Evolutionary conservation across 768 basidiomycete genomes (phyloP).

Genomic region (Tephrocybe rancida): DNA sequence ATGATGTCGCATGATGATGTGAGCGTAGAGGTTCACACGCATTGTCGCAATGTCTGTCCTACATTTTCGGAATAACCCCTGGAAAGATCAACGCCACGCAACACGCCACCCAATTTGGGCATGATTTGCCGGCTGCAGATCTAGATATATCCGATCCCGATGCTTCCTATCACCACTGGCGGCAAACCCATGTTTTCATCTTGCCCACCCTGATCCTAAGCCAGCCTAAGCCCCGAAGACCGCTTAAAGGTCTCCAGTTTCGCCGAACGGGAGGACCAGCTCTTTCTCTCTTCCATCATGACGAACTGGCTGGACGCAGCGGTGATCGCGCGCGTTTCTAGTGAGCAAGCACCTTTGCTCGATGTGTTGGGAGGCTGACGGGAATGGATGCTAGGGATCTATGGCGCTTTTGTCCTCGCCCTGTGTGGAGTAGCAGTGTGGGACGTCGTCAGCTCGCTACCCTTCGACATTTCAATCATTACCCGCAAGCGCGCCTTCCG

Average conservation of each 20-base stretch:
- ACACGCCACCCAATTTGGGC: neutral
- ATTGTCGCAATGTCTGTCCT: neutral
- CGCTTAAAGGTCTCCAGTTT: neutral
- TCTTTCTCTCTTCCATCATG: slow-evolving; percentile 1
- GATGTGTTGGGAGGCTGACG: neutral
- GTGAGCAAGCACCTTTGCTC: slow-evolving; percentile 20
- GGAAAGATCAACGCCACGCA: neutral
- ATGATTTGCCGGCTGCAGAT: neutral
- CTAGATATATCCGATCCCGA: neutral
- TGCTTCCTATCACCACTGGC: neutral
- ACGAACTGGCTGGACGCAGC: slow-evolving; percentile 27
- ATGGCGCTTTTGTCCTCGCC: slow-evolving; percentile 31
- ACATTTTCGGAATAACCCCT: neutral
- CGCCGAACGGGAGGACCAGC: neutral
- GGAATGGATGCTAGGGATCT: slow-evolving; percentile 24
- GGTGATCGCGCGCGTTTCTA: slow-evolving; percentile 27
- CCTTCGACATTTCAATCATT: slow-evolving; percentile 34
- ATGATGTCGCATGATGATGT: no score
- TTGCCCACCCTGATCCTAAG: neutral
- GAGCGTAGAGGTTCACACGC: no score
- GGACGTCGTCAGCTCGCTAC: slow-evolving; percentile 30
- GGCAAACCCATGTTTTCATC: neutral
- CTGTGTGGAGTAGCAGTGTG: slow-evolving; percentile 34
- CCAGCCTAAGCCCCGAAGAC: neutral
- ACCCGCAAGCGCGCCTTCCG: slow-evolving; percentile 29